These are phyloP conservation scores for Pachyrhizus erosus DNA, from an alignment of 306 rosid genomes.

Conservation along the genomic window DNA sequence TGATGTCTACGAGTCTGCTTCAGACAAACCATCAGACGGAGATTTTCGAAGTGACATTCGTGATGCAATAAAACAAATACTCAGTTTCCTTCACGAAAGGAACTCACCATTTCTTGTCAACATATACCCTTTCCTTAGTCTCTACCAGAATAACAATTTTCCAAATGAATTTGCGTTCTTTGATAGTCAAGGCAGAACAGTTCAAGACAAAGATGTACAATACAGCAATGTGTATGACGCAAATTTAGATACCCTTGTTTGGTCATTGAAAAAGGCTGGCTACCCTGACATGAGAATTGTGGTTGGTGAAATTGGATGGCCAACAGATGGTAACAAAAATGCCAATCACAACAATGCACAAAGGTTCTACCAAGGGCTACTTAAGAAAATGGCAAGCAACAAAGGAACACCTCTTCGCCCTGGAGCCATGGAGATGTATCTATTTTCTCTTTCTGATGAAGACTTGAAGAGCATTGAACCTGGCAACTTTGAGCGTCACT, in stretches of 20 bases:
- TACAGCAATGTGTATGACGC: slow-evolving; percentile 81
- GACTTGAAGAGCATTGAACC: slow-evolving; percentile 69
- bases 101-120: slow-evolving; percentile 69
- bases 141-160: slow-evolving; percentile 51
- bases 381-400: slow-evolving; percentile 56
- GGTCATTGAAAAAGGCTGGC: slow-evolving; percentile 62
- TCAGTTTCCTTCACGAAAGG: slow-evolving; percentile 45
- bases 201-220: slow-evolving; percentile 49
- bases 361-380: slow-evolving; percentile 71
- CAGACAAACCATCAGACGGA: slow-evolving; percentile 74
- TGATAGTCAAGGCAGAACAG: slow-evolving; percentile 30
- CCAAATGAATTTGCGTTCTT: slow-evolving; percentile 70
- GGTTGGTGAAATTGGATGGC: slow-evolving; percentile 95
- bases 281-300: slow-evolving; percentile 46
- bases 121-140: slow-evolving; percentile 88
- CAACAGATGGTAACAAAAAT: slow-evolving; percentile 64
- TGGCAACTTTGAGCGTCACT: slow-evolving; percentile 79
- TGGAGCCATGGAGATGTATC: slow-evolving; percentile 48
- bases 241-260: slow-evolving; percentile 66
- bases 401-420: slow-evolving; percentile 74
- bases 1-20: slow-evolving; percentile 64
- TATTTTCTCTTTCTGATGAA: slow-evolving; percentile 74
- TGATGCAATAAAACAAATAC: slow-evolving; percentile 47
- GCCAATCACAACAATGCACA: slow-evolving; percentile 51
- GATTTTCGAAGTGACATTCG: slow-evolving; percentile 57